Evolutionary conservation across 176 grass and related monocot species (phyloP), one percentile per base, ranked within the genome.

Genomic region (Aechmea fasciata): DNA sequence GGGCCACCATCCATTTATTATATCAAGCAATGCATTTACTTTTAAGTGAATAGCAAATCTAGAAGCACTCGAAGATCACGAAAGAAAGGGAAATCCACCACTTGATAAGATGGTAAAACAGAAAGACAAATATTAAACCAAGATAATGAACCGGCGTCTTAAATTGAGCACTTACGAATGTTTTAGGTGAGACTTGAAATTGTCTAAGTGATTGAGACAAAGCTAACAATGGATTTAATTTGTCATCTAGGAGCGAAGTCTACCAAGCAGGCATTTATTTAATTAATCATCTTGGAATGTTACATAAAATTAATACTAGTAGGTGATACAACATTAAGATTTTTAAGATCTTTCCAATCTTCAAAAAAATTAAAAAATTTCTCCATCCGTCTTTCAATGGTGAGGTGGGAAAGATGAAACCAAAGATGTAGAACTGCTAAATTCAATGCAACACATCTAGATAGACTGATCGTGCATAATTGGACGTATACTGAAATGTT

Each of bases 1-100:
- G 41, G 11, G 66, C 50, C 66, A 68, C 66, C 11, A 13, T 50
- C 66, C 66, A 68, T 69, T 51, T 18, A 18, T 20, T 51, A 41
- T 13, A 24, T 49, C 67, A 69, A 51, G 10, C 54, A 14, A 59
- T 59, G 54, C 54, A 59, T 59, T 19, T 59, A 9, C 54, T 59
- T 59, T 59, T 18, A 59, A 59, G 13, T 59, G 7, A 3, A 19
- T 19, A 59, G 8, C 15, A 59, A 17, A 59, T 59, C 54, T 59
- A 59, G 54, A 19, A 59, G 54, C 8, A 8, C 54, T 13, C 33
- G 5, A 41, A 1, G 33, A 41, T 41, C 33, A 41, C 33, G 33
- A 41, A 41, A 41, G 33, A 41, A 41, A 41, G 33, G 6, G 33
- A 41, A 41, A 41, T 41, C 3, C 33, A 41, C 33, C 33, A 7